Evolutionary conservation across 1,139 yeast genomes (phyloP), one percentile per base, ranked within the genome.

Genomic region (Yamadazyma diddensiae): DNA sequence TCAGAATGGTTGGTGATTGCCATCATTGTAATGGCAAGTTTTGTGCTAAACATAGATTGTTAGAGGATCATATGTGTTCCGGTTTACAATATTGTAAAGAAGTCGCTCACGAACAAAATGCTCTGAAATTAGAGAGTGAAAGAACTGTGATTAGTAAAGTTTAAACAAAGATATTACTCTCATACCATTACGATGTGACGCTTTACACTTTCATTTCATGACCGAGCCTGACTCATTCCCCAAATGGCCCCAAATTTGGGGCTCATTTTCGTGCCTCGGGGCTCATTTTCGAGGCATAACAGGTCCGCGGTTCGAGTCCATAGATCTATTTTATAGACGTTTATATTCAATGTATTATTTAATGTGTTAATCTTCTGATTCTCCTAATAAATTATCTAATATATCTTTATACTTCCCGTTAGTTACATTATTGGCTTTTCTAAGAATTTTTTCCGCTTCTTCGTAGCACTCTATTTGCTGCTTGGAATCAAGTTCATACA

Each of bases 1-100:
- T 86, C 38, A 75, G 94, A 43, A 83, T 87, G 64, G 94, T 85
- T 24, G 96, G 96, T 24, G 88, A 82, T 56, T 88, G 97, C 57
- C 74, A 79, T 37, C 85, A 81, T 52, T 88, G 96, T 56, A 78
- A 79, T 33, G 95, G 95, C 28, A 83, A 82, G 52, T 87, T 79
- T 57, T 87, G 97, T 59, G 84, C 94, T 24, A 82, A 82, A 52
- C 97, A 87, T 61, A 70, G 97, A 39, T 70, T 88, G 38, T 69
- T 87, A 59, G 97, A 87, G 58, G 87, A 82, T 57, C 97, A 87
- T 59, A 59, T 74, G 40, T 87, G 97, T 55, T 66, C 73, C 39
- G 94, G 94, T 6, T 73, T 87, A 41, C 85, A 82, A 52, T 70
- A 65, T 46, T 85, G 95, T 65, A 85, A 86, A 64, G 90, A 86